phyloP scores from a whole-genome alignment of 805 yeast genomes.

The Naumovozyma castellii region DNA sequence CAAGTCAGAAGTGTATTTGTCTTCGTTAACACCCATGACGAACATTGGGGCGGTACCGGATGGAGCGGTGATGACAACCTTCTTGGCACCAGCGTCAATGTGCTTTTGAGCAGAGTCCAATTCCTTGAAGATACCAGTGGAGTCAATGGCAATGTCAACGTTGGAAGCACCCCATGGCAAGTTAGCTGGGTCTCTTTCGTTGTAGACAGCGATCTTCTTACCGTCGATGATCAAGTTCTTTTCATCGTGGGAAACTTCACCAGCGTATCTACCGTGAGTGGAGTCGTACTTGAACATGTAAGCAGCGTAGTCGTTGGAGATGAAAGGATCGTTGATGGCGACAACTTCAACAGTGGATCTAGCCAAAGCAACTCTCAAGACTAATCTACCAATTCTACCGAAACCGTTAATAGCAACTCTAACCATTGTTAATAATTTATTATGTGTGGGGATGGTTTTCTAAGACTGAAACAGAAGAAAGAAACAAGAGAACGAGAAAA shows the following conservation, averaged over 20 bases:
- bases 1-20: conserved; percentile 46
- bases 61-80: conserved; percentile 65
- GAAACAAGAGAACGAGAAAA: background rate
- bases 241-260: conserved; percentile 48
- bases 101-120: conserved; percentile 59
- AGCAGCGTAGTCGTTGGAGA: conserved; percentile 58
- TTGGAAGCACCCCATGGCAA: conserved; percentile 60
- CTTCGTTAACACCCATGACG: conserved; percentile 61
- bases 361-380: conserved; percentile 48
- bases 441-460: conserved; percentile 5
- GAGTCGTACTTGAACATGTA: conserved; percentile 71
- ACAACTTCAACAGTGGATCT: conserved; percentile 49
- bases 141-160: conserved; percentile 57
- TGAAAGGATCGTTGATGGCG: conserved; percentile 63
- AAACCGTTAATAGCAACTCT: conserved; percentile 61
- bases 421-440: conserved; percentile 18
- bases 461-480: conserved; percentile 3
- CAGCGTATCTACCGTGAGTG: conserved; percentile 55
- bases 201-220: conserved; percentile 40
- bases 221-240: conserved; percentile 47
- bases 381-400: conserved; percentile 67
- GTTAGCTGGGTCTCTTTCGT: conserved; percentile 58
- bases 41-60: conserved; percentile 66
- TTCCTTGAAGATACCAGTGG: conserved; percentile 65
- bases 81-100: conserved; percentile 65